Base-by-base conservation (phyloP, 306 rosid species). In the Rosa persica region DNA sequence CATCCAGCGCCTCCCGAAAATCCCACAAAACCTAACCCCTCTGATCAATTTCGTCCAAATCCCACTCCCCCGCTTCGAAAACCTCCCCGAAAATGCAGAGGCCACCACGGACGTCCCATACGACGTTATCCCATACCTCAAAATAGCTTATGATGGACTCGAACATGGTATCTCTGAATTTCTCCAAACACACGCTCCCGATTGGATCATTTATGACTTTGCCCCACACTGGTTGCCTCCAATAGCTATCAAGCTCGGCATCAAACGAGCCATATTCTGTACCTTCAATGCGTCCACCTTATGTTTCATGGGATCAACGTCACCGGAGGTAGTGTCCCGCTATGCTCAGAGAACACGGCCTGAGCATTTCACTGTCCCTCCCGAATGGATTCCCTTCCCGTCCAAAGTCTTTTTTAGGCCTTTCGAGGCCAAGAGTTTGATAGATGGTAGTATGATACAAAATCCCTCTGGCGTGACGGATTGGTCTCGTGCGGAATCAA, bases 61-160 rank as follows among this genome's bases (percentile, higher is more conserved):
- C 65, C 65, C 65, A 11, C 65, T 58, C 15, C 65, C 65, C 2
- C 38, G 1, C 7, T 2, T 58, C 36, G 7, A 23, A 23, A 58
- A 23, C 38, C 65, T 58, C 65, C 36, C 65, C 0, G 38, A 58
- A 58, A 3, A 58, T 0, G 65, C 65, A 58, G 65, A 58, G 36
- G 65, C 65, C 38, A 58, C 38, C 16, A 23, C 4, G 36, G 65
- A 58, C 36, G 36, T 58, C 38, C 65, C 65, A 3, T 0, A 3
- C 65, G 3, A 23, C 65, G 6, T 58, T 0, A 58, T 58, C 15
- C 82, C 79, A 60, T 79, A 46, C 76, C 46, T 67, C n/a, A 83
- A 83, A 43, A 48, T 6, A 9, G 89, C 91, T 40, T 80, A 70
- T 36, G 87, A 88, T 75, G 72, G 64, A 39, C 89, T 90, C 55